Evolutionary conservation across 1,139 yeast species (phyloP).

Genomic region (Diutina scorzettiae): DNA sequence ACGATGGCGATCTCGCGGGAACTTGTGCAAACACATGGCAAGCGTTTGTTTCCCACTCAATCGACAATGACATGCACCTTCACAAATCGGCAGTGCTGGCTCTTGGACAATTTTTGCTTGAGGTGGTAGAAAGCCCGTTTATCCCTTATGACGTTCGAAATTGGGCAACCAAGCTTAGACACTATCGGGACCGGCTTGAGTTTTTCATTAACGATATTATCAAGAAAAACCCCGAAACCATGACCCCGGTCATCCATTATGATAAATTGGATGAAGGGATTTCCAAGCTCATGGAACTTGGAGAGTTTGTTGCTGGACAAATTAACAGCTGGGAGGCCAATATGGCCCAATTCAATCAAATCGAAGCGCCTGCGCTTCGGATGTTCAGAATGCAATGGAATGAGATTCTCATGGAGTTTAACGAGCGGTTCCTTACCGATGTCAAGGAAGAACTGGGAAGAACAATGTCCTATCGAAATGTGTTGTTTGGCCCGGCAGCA

Average conservation of each 20-base stretch:
- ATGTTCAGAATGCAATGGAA: neutral
- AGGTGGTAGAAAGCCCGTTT: constrained; percentile 60
- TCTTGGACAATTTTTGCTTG: constrained; percentile 39
- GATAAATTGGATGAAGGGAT: constrained; percentile 17
- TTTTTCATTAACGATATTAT: constrained; percentile 28
- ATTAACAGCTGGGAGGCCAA: constrained; percentile 66
- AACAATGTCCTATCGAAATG: constrained; percentile 34
- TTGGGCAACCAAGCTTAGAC: constrained; percentile 33
- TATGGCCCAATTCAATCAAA: constrained; percentile 42
- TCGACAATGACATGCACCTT: constrained; percentile 46
- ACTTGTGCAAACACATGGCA: constrained; percentile 62
- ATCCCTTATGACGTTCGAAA: constrained; percentile 55
- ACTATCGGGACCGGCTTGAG: constrained; percentile 13
- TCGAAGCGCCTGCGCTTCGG: neutral
- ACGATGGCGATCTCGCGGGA: constrained; percentile 33
- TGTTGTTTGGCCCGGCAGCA: constrained; percentile 58
- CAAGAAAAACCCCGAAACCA: constrained; percentile 24
- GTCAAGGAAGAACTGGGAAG: neutral
- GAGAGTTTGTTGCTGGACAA: neutral
- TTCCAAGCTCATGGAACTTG: constrained; percentile 29
- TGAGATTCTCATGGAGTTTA: neutral
- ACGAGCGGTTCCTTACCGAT: constrained; percentile 1
- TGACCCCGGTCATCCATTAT: constrained; percentile 16
- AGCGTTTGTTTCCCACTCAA: constrained; percentile 30
- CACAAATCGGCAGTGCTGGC: constrained; percentile 50